phyloP scores from a whole-genome alignment of 2,329 filamentous ascomycete species.

The Alternaria triticimaculans region DNA sequence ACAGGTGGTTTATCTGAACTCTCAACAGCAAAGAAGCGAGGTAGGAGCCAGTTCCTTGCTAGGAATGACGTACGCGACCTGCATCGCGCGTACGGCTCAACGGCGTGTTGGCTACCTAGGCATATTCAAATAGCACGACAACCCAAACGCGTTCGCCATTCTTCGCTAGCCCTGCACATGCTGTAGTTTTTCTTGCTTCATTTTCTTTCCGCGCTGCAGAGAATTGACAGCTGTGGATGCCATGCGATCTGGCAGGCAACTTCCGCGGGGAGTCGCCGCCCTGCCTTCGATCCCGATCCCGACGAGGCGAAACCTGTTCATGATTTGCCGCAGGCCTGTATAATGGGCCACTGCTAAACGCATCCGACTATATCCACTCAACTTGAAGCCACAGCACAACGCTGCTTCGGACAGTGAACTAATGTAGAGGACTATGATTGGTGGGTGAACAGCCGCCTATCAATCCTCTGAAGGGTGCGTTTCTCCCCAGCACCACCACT shows the following conservation, averaged over 20 bases:
- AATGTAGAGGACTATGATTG: neutral
- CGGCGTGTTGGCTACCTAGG: neutral
- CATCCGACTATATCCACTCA: neutral
- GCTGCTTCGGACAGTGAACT: neutral
- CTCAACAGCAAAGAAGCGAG: neutral
- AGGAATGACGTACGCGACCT: neutral
- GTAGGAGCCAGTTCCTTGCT: neutral
- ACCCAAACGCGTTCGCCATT: neutral
- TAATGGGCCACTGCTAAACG: neutral
- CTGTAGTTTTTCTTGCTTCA: neutral
- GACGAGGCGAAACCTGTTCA: slow-evolving; percentile 2
- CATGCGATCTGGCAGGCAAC: neutral
- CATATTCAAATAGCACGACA: neutral
- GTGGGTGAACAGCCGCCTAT: neutral
- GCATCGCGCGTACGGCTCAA: neutral
- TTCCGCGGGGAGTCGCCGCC: neutral
- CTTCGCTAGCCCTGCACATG: neutral
- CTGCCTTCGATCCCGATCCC: slow-evolving; percentile 7
- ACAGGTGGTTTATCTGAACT: neutral
- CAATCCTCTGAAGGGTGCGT: neutral
- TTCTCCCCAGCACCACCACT: neutral
- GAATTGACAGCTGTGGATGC: neutral
- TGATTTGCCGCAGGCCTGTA: neutral
- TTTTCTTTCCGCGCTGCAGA: neutral
- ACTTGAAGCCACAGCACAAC: neutral